Conservation (phyloP, 768 basidiomycete species). For the Chalciporus sphaerocephalus region DNA sequence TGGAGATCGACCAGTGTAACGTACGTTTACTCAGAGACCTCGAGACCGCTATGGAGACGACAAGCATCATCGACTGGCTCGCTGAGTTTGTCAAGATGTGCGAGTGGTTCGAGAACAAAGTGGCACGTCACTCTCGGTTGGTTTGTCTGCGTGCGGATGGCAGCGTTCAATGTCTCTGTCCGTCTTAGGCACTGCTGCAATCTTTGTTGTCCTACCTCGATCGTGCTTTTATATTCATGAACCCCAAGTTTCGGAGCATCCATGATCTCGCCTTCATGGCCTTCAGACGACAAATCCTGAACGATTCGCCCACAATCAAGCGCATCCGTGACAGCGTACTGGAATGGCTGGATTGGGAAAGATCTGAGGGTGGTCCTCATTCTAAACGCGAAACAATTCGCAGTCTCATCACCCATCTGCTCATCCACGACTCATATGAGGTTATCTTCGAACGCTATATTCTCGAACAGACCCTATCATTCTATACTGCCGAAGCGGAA, state of each 20-base stretch:
- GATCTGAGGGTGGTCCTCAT: slow-evolving; percentile 39
- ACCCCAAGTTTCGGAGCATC: slow-evolving; percentile 37
- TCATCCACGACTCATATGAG: slow-evolving; percentile 52
- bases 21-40: slow-evolving; percentile 40
- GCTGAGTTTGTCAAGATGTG: slow-evolving; percentile 50
- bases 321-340: slow-evolving; percentile 43
- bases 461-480: slow-evolving; percentile 45
- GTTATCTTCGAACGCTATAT: slow-evolving; percentile 54
- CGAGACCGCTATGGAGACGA: slow-evolving; percentile 1
- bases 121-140: slow-evolving; percentile 43
- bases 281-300: slow-evolving; percentile 51
- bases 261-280: slow-evolving; percentile 53
- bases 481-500: slow-evolving; percentile 52
- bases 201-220: slow-evolving; percentile 71
- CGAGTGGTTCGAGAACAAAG: slow-evolving; percentile 59
- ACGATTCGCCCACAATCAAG: slow-evolving; percentile 39
- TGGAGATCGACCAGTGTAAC: slow-evolving; percentile 58
- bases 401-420: slow-evolving; percentile 53
- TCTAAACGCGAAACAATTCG: slow-evolving; percentile 40
- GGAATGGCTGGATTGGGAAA: slow-evolving; percentile 54
- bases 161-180: slow-evolving; percentile 1
- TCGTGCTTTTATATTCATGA: slow-evolving; percentile 51
- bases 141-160: neutral
- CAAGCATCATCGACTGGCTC: slow-evolving; percentile 50
- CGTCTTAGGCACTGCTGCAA: slow-evolving; percentile 48